Base-by-base conservation (phyloP, 306 rosid genomes). In the Cicer yamashitae region DNA sequence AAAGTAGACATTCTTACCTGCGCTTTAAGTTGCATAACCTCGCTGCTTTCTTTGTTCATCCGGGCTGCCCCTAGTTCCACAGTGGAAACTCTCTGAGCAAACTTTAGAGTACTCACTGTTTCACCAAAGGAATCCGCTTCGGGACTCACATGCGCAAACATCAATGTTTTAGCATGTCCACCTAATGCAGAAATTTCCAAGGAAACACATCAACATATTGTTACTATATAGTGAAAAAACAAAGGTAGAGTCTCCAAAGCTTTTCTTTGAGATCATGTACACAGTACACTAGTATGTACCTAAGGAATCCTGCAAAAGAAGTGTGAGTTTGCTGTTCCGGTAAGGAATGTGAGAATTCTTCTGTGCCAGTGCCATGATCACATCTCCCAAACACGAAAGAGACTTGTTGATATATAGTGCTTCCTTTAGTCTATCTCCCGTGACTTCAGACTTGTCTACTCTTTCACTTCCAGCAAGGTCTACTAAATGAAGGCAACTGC, bases 401-500 rank as follows among this genome's bases (percentile, higher is more conserved):
- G 99, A 94, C 83, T 86, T 94, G 74, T 94, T 94, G 53, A 94
- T 92, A 74, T 81, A 92, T 53, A 81, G 96, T 48, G 99, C 97
- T 82, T 94, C 97, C 86, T 88, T 94, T 46, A 94, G 89, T 84
- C 96, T 81, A 15, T 94, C 99, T 75, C 99, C 99, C 0, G 93
- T 89, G 43, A 92, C 97, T 83, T 94, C 96, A 2, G 97, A 94
- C 82, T 88, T 90, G 87, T 94, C 96, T 10, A 94, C 96, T 68
- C 97, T 81, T 79, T 94, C 99, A 12, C 99, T 94, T 83, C 99
- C 99, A 3, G 99, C 99, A 9, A 94, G 93, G 86, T 94, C 99
- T 74, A 94, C 91, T 82, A 94, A 83, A 85, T 94, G 97, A 75
- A 94, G 87, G 73, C 97, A 89, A 72, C 97, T 92, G 30, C 82